These are phyloP conservation scores for Haplosporangium sp. DNA, from an alignment of 371 early-diverging fungal genomes.

Conservation along the genomic window DNA sequence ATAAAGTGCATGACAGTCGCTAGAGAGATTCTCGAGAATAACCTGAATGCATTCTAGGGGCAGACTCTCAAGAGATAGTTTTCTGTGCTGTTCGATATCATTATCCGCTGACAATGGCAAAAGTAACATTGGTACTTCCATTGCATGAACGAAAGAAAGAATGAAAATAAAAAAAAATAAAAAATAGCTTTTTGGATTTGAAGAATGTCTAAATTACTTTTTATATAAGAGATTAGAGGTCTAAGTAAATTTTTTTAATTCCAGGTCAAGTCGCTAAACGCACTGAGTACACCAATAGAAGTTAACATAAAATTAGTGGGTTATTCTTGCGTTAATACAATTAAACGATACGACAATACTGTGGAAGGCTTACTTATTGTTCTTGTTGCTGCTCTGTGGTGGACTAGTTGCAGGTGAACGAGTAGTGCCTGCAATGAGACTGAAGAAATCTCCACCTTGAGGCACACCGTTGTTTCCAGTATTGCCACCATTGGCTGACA, in stretches of 20 bases:
- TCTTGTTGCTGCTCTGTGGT: slow-evolving; percentile 34
- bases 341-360: too few relatives aligned
- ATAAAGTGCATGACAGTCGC: slow-evolving; percentile 45
- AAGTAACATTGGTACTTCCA: not conserved
- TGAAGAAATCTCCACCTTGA: slow-evolving; percentile 51
- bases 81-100: not conserved
- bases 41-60: slow-evolving; percentile 51
- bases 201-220: not conserved
- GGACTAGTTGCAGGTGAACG: slow-evolving; percentile 21
- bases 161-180: not conserved
- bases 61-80: slow-evolving; percentile 30
- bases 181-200: not conserved
- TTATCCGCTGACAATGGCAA: not conserved
- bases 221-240: not conserved
- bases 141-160: slow-evolving; percentile 4
- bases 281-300: slow-evolving; percentile 12
- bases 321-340: too few relatives aligned
- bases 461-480: slow-evolving; percentile 21
- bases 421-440: slow-evolving; percentile 31
- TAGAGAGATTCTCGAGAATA: slow-evolving; percentile 42
- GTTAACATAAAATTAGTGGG: not conserved
- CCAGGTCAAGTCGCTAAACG: slow-evolving; percentile 51
- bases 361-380: slow-evolving; percentile 23
- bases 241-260: slow-evolving; percentile 7
- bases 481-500: too few relatives aligned